A percentile compares a stretch with the other conserved stretches of the same genome.
These are phyloP conservation scores for Hypholoma fasciculare DNA, from an alignment of 768 basidiomycete species.

Conservation along the genomic window DNA sequence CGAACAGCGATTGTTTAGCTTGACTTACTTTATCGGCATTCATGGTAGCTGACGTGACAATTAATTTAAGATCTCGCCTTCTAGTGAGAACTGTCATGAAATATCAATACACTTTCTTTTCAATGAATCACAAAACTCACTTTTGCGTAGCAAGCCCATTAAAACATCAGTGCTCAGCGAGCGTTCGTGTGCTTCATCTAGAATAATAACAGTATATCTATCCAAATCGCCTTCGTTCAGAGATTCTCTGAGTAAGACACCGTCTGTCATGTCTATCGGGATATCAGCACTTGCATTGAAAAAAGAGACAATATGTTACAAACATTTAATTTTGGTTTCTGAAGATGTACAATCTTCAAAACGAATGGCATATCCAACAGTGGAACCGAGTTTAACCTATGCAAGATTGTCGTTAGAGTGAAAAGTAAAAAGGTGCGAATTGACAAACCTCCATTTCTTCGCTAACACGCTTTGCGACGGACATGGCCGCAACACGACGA, in stretches of 20 bases:
- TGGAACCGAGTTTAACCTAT: slow-evolving; percentile 84
- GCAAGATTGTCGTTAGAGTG: neutral
- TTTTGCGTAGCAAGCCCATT: slow-evolving; percentile 94
- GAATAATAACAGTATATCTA: slow-evolving; percentile 93
- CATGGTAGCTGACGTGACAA: slow-evolving; percentile 99
- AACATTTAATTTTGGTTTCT: slow-evolving; percentile 97
- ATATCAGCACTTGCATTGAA: slow-evolving; percentile 3
- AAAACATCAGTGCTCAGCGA: slow-evolving; percentile 97
- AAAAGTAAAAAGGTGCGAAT: neutral
- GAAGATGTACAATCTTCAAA: slow-evolving; percentile 97
- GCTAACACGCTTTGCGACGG: slow-evolving; percentile 98
- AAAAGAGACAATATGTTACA: slow-evolving; percentile 20
- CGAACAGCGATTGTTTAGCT: neutral
- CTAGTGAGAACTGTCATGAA: slow-evolving; percentile 72
- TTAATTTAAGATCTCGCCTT: slow-evolving; percentile 89
- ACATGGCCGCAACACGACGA: slow-evolving; percentile 98
- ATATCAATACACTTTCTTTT: neutral
- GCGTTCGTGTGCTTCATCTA: slow-evolving; percentile 99
- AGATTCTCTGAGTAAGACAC: slow-evolving; percentile 96
- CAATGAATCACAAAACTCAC: slow-evolving; percentile 43
- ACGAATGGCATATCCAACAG: slow-evolving; percentile 96
- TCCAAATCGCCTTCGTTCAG: slow-evolving; percentile 98
- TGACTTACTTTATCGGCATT: slow-evolving; percentile 89
- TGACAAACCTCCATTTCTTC: slow-evolving; percentile 93
- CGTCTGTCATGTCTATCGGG: slow-evolving; percentile 92